Base-by-base conservation (phyloP, 352 stramenopile species). In the Phytophthora melonis region DNA sequence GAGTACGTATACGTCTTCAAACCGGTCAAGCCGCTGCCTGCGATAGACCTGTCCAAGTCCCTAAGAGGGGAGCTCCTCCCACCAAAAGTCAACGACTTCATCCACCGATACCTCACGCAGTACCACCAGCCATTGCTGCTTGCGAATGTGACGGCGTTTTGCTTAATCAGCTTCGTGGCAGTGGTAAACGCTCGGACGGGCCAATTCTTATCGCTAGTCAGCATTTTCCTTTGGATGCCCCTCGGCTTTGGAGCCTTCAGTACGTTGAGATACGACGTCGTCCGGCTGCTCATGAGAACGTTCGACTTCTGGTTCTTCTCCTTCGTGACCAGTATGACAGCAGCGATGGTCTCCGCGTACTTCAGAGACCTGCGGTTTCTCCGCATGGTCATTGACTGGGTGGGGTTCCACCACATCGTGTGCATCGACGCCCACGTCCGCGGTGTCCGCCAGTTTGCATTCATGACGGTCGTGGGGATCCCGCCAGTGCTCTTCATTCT, bases 261-360 rank as follows among this genome's bases (percentile, higher is more conserved):
- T 6, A 72, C 53, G 0, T 49, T 83, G 10, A 63, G 69, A 13
- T 81, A 66, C 27, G 73, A 77, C 11, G 58, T 83, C 9, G 69
- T 83, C 3, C 65, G 65, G 27, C 47, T 79, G 1, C 36, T 84
- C 14, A 25, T 74, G 14, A 23, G 63, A 36, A 81, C 75, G 1
- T 82, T 82, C 45, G 72, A 84, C 39, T 78, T 82, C 19, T 84
- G 68, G 71, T 82, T 81, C 58, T 82, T 82, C 62, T 59, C 67
- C 23, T 57, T 70, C 60, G 66, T 77, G 19, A 79, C 74, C 36
- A 61, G 56, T 14, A 58, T 66, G 9, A 79, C 67, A 14, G 66
- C 65, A 43, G 36, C 55, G 25, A 63, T 77, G 30, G 62, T 79
- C 21, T 72, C 68, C 8, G 14, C 56, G 19, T 57, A 77, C 30